Percentiles rank a stretch among this genome's conserved stretches.
phyloP scores from a whole-genome alignment of 441 rosid species.

The Viola pubescens region DNA sequence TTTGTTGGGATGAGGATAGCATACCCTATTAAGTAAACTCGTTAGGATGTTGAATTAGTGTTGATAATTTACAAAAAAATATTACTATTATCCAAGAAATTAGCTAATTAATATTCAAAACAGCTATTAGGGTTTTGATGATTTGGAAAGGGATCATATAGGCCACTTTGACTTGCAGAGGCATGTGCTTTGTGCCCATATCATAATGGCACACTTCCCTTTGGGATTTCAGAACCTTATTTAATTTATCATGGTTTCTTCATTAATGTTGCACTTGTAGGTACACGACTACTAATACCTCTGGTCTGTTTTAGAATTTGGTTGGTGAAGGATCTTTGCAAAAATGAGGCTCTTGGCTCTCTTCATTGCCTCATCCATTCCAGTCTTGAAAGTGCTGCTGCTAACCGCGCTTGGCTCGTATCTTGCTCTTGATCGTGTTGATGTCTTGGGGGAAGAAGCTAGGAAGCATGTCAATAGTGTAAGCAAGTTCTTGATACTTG shows the following conservation, averaged over 20 bases:
- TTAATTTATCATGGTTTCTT: background rate
- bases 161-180: too few species aligned
- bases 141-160: too few species aligned
- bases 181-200: too few species aligned
- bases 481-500: background rate
- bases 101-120: too few species aligned
- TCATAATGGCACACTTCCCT: background rate
- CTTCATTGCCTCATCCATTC: slow-evolving; percentile 31
- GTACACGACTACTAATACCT: background rate
- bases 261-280: background rate
- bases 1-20: too few species aligned
- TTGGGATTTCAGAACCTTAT: background rate
- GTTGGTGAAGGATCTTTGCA: background rate
- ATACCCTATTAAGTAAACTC: too few species aligned
- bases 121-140: too few species aligned
- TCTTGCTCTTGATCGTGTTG: slow-evolving; percentile 34
- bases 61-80: too few species aligned
- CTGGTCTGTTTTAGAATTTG: background rate
- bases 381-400: slow-evolving; percentile 34
- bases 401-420: slow-evolving; percentile 34
- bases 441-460: slow-evolving; percentile 36
- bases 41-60: too few species aligned
- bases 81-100: too few species aligned
- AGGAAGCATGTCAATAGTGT: slow-evolving; percentile 45
- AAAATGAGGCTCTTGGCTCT: slow-evolving; percentile 33